These are phyloP conservation scores for Pestalotiopsis sp. DNA, from an alignment of 2,329 filamentous ascomycete species.

Conservation along the genomic window DNA sequence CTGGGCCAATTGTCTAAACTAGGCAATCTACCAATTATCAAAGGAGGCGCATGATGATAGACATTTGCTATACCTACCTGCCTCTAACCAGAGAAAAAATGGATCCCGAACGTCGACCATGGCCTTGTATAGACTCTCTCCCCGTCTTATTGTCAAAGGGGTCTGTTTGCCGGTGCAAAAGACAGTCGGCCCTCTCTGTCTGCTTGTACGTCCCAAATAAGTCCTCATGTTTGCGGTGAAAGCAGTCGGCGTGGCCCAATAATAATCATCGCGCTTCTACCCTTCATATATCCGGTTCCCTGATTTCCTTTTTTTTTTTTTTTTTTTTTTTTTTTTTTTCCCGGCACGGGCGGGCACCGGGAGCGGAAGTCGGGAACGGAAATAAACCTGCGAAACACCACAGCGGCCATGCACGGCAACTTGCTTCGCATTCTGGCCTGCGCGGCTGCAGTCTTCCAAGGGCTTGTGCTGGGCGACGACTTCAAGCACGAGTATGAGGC, in stretches of 20 bases:
- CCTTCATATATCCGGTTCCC: neutral
- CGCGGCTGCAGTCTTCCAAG: neutral
- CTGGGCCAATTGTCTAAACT: too few relatives aligned
- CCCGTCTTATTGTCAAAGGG: neutral
- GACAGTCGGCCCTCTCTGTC: neutral
- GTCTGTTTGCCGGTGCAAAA: neutral
- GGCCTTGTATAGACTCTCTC: neutral
- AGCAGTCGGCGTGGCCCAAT: neutral
- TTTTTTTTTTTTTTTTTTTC: too few relatives aligned
- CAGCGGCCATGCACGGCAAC: neutral
- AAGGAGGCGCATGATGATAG: neutral
- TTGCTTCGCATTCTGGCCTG: neutral
- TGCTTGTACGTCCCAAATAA: neutral
- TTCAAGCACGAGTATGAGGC: slow-evolving; percentile 20
- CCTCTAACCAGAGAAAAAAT: neutral
- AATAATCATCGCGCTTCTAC: neutral
- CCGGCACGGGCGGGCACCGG: neutral
- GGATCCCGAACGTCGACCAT: neutral
- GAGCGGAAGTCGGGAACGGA: neutral
- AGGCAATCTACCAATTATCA: too few relatives aligned
- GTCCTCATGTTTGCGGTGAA: neutral
- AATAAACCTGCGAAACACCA: neutral
- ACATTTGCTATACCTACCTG: neutral
- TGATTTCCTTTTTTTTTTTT: too few relatives aligned
- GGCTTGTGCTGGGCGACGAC: slow-evolving; percentile 12